Evolutionary conservation across 192 early-diverging fungal genomes (phyloP), one percentile per base, ranked within the genome.

Genomic region (Umbelopsis isabellina): DNA sequence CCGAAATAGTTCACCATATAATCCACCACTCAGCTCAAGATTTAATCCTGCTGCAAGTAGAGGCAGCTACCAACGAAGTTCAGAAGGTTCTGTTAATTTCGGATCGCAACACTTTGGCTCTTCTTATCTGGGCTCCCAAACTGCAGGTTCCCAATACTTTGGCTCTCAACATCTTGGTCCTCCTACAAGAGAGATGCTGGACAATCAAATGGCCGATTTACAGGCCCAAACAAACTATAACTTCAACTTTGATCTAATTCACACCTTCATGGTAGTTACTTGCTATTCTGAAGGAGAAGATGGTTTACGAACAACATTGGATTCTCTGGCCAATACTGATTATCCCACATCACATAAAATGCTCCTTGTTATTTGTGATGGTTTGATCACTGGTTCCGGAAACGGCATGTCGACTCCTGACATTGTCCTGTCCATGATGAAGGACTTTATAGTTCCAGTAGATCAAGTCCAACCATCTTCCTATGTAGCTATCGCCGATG

Each of bases 401-500:
- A 88, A 94, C 65, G 81, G 78, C 65, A 80, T 80, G 70, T 90
- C 90, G 22, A 94, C 93, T 4, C 91, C 93, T 22, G 86, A 93
- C 73, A 86, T 89, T 64, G 87, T 90, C 8, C 66, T 92, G 53
- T 87, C 88, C 72, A 91, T 94, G 91, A 91, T 94, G 88, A 90
- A 87, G 15, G 85, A 90, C 69, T 89, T 87, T 76, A 75, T 90
- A 44, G 84, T 88, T 8, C 86, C 88, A 3, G 82, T 84, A 1
- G 87, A 87, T 46, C 81, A 88, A 44, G 89, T 90, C 12, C 83
- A 89, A 68, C 87, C 94, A 8, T 83, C 88, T 61, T 90, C 93
- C 30, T 96, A 93, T 73, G 88, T 96, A 23, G 90, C 96, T 35
- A 94, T 97, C 64, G 95, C 92, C 20, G 89, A 95, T 70, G 96